These are phyloP conservation scores for Bipolaris sorokiniana DNA, from an alignment of 2,329 filamentous ascomycete species.

Conservation along the genomic window DNA sequence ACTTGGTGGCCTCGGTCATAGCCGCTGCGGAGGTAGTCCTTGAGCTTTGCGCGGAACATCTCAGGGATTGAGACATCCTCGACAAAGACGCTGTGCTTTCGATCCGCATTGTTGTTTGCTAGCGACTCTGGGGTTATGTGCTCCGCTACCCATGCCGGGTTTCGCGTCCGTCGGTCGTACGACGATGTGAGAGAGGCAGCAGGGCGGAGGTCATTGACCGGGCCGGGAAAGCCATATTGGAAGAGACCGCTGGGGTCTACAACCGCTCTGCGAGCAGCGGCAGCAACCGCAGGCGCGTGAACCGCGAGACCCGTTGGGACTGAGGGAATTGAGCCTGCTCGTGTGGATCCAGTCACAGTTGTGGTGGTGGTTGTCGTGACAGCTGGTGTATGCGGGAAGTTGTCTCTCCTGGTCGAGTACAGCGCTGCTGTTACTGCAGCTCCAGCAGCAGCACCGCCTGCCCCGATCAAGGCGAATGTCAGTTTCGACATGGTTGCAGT, in stretches of 20 bases:
- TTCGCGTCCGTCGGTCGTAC: conserved; percentile 88
- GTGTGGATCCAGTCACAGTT: conserved; percentile 36
- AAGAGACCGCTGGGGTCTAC: conserved; percentile 60
- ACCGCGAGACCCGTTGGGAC: conserved; percentile 30
- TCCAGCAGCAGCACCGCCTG: conserved; percentile 55
- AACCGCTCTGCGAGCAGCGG: conserved; percentile 34
- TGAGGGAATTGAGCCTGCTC: conserved; percentile 31
- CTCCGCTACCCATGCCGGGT: conserved; percentile 90
- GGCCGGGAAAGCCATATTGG: conserved; percentile 81
- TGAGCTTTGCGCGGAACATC: conserved; percentile 85
- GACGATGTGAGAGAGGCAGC: conserved; percentile 80
- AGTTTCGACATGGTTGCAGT: conserved; percentile 55
- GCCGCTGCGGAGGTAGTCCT: conserved; percentile 93
- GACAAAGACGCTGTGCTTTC: conserved; percentile 80
- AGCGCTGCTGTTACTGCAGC: conserved; percentile 57
- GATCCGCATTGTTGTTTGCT: conserved; percentile 74
- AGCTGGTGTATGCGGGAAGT: conserved; percentile 31
- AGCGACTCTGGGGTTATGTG: conserved; percentile 93
- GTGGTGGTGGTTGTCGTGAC: conserved; percentile 49
- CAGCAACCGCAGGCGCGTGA: conserved; percentile 30
- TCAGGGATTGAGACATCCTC: conserved; percentile 82
- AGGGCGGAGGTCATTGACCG: conserved; percentile 79
- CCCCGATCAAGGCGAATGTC: conserved; percentile 57
- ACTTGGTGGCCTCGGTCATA: conserved; percentile 98
- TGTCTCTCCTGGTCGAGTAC: conserved; percentile 47